These are phyloP conservation scores for Fusarium sp. DNA, from an alignment of 2,329 filamentous ascomycete genomes.

Conservation along the genomic window DNA sequence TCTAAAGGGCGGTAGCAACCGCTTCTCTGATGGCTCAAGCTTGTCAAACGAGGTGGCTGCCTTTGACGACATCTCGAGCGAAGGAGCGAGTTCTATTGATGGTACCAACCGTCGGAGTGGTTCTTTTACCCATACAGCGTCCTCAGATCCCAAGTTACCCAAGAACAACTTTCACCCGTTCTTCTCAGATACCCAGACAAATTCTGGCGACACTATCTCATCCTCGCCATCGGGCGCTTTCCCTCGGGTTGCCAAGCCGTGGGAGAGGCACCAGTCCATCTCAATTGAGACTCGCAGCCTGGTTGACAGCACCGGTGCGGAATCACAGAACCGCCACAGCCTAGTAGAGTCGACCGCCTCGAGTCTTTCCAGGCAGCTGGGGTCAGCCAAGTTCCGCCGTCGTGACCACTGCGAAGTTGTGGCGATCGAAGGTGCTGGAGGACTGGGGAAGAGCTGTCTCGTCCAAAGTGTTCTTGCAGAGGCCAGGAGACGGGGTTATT, in stretches of 20 bases:
- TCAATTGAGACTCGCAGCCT: slow-evolving; percentile 62
- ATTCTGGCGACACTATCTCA: slow-evolving; percentile 61
- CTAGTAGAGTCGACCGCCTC: slow-evolving; percentile 60
- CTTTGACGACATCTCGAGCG: slow-evolving; percentile 67
- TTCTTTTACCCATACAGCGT: slow-evolving; percentile 61
- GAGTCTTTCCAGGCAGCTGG: slow-evolving; percentile 66
- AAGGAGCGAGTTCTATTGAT: slow-evolving; percentile 69
- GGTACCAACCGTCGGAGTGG: slow-evolving; percentile 62
- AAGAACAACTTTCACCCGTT: slow-evolving; percentile 58
- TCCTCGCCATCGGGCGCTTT: slow-evolving; percentile 57
- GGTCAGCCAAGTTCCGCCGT: slow-evolving; percentile 69
- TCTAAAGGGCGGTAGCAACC: slow-evolving; percentile 56
- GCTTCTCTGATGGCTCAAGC: slow-evolving; percentile 66
- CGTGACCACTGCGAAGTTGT: slow-evolving; percentile 74
- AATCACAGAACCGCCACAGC: slow-evolving; percentile 56
- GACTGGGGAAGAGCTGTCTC: slow-evolving; percentile 74
- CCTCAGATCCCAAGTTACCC: slow-evolving; percentile 55
- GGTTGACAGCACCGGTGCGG: slow-evolving; percentile 58
- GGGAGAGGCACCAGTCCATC: slow-evolving; percentile 66
- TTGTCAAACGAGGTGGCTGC: slow-evolving; percentile 64
- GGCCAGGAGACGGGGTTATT: slow-evolving; percentile 71
- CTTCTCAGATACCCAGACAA: slow-evolving; percentile 55
- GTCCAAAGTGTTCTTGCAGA: slow-evolving; percentile 73
- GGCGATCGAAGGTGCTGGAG: slow-evolving; percentile 70
- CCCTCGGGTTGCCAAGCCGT: slow-evolving; percentile 57